Conservation (phyloP, 2,329 filamentous ascomycete genomes). For the Cercospora zeina region DNA sequence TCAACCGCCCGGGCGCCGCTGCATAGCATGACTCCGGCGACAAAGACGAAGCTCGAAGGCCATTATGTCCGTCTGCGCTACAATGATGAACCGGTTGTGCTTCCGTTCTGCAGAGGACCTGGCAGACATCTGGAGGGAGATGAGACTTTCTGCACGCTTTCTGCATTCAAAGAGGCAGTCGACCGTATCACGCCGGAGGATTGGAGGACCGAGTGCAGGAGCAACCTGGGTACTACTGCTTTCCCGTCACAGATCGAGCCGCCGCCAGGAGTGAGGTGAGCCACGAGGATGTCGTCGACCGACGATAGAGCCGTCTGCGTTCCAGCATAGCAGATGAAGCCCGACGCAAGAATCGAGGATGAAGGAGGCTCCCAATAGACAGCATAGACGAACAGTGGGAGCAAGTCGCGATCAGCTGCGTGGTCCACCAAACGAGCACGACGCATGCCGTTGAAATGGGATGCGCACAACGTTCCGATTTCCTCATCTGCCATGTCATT, state of each 20-base stretch:
- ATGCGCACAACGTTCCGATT: background rate
- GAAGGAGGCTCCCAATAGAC: background rate
- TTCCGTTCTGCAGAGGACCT: conserved; percentile 74
- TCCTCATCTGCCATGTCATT: background rate
- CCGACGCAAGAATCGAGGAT: background rate
- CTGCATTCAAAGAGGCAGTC: conserved; percentile 88
- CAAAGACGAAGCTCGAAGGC: conserved; percentile 64
- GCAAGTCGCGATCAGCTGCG: no score
- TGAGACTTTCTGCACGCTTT: conserved; percentile 85
- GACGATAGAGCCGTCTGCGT: background rate
- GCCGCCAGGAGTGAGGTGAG: conserved; percentile 21
- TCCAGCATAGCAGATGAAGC: background rate
- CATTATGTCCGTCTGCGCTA: conserved; percentile 91
- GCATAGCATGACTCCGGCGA: conserved; percentile 55
- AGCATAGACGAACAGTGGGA: background rate
- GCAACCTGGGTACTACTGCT: conserved; percentile 57
- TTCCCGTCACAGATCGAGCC: conserved; percentile 26
- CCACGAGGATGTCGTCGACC: background rate
- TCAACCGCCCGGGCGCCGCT: conserved; percentile 55
- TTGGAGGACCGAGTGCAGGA: conserved; percentile 67
- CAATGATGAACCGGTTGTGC: conserved; percentile 77
- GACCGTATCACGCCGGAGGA: conserved; percentile 83
- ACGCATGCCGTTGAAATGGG: background rate
- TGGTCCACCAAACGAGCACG: background rate
- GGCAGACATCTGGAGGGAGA: conserved; percentile 87